Evolutionary conservation across 768 basidiomycete genomes (phyloP).

Genomic region (Calocera viscosa): DNA sequence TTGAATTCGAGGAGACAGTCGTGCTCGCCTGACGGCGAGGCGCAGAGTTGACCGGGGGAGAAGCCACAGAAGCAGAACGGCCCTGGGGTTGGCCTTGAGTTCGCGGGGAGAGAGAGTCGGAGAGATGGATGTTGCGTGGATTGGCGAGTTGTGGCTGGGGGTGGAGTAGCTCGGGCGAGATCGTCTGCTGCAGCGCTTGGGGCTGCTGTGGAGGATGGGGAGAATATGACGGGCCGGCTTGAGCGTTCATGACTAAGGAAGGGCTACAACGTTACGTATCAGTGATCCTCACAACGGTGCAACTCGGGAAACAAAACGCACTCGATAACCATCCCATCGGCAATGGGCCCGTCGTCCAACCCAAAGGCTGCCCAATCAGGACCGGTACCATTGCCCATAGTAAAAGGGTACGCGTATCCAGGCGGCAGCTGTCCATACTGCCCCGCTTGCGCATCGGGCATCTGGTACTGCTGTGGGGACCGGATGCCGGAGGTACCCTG

Average conservation of each 20-base stretch:
- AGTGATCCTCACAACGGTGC: background rate
- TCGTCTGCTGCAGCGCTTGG: conserved; percentile 24
- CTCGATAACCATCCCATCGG: background rate
- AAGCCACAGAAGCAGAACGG: background rate
- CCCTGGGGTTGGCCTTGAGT: background rate
- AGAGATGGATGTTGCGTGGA: background rate
- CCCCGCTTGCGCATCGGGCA: background rate
- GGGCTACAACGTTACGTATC: background rate
- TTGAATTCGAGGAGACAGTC: background rate
- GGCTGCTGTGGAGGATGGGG: conserved; percentile 24
- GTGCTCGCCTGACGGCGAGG: background rate
- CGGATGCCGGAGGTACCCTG: background rate
- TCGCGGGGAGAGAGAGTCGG: background rate
- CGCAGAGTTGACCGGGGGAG: background rate
- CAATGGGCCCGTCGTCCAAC: background rate
- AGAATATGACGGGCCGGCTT: conserved; percentile 55
- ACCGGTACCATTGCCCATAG: background rate
- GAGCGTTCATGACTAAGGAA: conserved; percentile 33
- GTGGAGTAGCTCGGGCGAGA: conserved; percentile 13
- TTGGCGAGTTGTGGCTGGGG: conserved; percentile 19
- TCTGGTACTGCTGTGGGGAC: background rate
- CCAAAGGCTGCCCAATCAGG: background rate
- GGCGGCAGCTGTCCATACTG: background rate
- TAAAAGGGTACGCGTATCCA: background rate
- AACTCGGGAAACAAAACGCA: background rate